Percentiles rank a stretch among this genome's conserved stretches.
phyloP scores from a whole-genome alignment of 257 asterid genomes.

The Ilex asprella region DNA sequence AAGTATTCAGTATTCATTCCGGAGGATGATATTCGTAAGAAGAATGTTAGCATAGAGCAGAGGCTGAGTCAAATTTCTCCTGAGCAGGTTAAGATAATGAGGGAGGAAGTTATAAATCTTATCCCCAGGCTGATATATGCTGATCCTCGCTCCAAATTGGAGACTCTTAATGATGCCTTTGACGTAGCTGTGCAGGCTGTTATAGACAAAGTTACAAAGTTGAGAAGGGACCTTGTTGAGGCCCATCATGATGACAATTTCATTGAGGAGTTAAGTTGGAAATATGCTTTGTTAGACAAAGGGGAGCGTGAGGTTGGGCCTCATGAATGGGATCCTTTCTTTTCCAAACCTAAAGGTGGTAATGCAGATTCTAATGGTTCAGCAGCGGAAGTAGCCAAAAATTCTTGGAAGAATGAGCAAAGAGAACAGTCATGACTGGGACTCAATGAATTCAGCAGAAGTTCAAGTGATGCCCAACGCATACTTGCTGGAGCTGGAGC shows the following conservation, averaged over 20 bases:
- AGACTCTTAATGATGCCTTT: slow-evolving; percentile 67
- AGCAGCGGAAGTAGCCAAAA: slow-evolving; percentile 49
- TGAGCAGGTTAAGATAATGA: slow-evolving; percentile 56
- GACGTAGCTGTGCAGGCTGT: slow-evolving; percentile 71
- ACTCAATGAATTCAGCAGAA: neutral
- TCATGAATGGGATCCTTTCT: slow-evolving; percentile 86
- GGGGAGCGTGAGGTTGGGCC: slow-evolving; percentile 33
- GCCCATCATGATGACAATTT: slow-evolving; percentile 45
- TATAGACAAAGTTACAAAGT: slow-evolving; percentile 52
- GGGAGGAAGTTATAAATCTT: slow-evolving; percentile 61
- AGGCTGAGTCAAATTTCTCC: slow-evolving; percentile 39
- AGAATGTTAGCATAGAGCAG: slow-evolving; percentile 50
- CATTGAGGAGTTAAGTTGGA: slow-evolving; percentile 73
- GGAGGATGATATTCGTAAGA: slow-evolving; percentile 51
- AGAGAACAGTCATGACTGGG: slow-evolving; percentile 22
- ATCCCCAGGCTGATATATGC: slow-evolving; percentile 74
- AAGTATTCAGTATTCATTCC: slow-evolving; percentile 65
- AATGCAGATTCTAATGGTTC: slow-evolving; percentile 28
- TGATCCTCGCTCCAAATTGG: slow-evolving; percentile 63
- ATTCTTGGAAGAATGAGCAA: slow-evolving; percentile 55
- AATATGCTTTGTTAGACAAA: slow-evolving; percentile 56
- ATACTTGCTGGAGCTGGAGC: neutral
- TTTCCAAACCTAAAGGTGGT: slow-evolving; percentile 42
- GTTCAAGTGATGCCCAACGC: neutral
- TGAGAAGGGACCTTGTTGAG: slow-evolving; percentile 52